Percentiles rank a stretch among this genome's conserved stretches.
Conservation (phyloP, 1,139 yeast genomes). For the Hyphopichia wangnamkhiaoensis region DNA sequence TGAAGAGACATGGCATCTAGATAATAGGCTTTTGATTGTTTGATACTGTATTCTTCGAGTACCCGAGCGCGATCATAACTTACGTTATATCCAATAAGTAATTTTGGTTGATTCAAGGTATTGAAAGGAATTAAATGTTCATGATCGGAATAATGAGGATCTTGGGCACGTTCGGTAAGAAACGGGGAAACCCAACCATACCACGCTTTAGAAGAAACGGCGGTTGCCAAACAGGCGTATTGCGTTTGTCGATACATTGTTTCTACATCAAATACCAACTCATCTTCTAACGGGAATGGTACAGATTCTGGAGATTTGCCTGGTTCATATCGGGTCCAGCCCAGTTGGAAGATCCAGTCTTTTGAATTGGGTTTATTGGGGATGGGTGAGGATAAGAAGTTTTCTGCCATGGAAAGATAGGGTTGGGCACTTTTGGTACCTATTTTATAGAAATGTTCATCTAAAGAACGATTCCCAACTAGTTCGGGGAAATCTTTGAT, state of each 20-base stretch:
- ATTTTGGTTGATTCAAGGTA: constrained; percentile 45
- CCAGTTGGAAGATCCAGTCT: constrained; percentile 59
- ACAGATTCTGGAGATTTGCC: constrained; percentile 60
- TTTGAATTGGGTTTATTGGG: constrained; percentile 48
- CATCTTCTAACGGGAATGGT: constrained; percentile 63
- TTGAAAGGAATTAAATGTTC: constrained; percentile 79
- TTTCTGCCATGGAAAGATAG: constrained; percentile 51
- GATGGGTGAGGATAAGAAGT: constrained; percentile 29
- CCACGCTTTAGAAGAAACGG: constrained; percentile 81
- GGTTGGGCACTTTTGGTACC: constrained; percentile 66
- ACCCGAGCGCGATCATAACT: constrained; percentile 90
- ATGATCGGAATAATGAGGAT: constrained; percentile 37
- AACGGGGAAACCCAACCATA: constrained; percentile 94
- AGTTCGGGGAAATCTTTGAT: constrained; percentile 64
- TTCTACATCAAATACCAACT: constrained; percentile 87
- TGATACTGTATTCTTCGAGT: constrained; percentile 75
- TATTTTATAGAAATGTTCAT: constrained; percentile 80
- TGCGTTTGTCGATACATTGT: constrained; percentile 73
- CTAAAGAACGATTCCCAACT: constrained; percentile 62
- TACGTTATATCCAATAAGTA: constrained; percentile 86
- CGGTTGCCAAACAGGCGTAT: constrained; percentile 81
- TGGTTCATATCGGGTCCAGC: constrained; percentile 79
- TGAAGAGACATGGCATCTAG: constrained; percentile 94
- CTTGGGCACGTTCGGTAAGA: constrained; percentile 48
- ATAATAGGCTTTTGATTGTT: constrained; percentile 69